Base-by-base conservation (phyloP, 2,329 filamentous ascomycete genomes). In the Arthrinium puccinioides region DNA sequence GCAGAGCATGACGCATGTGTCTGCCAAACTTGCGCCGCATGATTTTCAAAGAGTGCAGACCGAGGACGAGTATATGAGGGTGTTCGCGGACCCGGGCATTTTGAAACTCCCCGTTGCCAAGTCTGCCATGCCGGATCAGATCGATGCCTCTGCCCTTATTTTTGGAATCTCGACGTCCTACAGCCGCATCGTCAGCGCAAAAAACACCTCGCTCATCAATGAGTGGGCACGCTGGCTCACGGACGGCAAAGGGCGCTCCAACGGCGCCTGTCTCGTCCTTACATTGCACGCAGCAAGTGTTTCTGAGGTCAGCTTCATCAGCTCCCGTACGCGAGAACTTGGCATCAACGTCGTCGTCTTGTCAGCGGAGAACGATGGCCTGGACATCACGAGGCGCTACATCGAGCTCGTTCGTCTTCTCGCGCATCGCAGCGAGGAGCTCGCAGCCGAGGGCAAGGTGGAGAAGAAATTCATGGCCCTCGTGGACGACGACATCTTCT, bases 201-300 rank as follows among this genome's bases (percentile, higher is more conserved):
- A 56, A 9, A 57, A 68, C 36, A 58, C 57, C 38, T 57, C 62
- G 9, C 48, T 68, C 28, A 45, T 69, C 6, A 54, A 53, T 28
- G 60, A 63, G 40, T 70, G 67, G 67, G 53, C 61, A 25, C 56
- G 66, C 4, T 70, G 65, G 66, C 56, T 70, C 38, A 68, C 68
- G 1, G 54, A 65, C 30, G 62, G 62, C 4, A 53, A 54, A 8
- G 54, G 58, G 3, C 45, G 48, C 10, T 61, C 60, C 3, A 70
- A 69, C 41, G 67, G 68, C 9, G 67, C 66, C 4, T 59, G 53
- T 5, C 45, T 70, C 10, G 45, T 69, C 13, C 50, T 71, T 23
- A 52, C 60, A 13, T 54, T 72, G 25, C 61, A 70, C 32, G 56
- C 56, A 23, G 63, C 62, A 2, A 51, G 50, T 5, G 43, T 48